Conservation (phyloP, 2,329 filamentous ascomycete genomes). For the Pleomassaria siparia region DNA sequence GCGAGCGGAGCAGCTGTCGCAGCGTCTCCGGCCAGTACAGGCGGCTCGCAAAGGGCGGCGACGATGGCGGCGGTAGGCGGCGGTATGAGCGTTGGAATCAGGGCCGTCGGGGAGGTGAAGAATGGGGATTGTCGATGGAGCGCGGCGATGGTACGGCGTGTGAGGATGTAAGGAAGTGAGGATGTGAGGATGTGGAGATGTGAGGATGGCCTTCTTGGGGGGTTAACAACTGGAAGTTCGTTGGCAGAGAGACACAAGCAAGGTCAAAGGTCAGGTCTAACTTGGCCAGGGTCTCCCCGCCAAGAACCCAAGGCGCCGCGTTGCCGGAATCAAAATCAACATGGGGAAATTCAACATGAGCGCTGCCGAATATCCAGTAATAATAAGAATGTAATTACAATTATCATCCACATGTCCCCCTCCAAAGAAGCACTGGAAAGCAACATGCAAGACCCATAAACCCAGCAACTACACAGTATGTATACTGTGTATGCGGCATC, state of each 20-base stretch:
- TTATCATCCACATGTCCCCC: too few species aligned
- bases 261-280: slow-evolving; percentile 21
- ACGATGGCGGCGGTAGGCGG: slow-evolving; percentile 13
- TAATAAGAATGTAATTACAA: too few species aligned
- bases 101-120: slow-evolving; percentile 7
- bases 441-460: too few species aligned
- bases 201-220: slow-evolving; percentile 3
- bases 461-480: too few species aligned
- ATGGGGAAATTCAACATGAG: too few species aligned
- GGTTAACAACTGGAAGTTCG: slow-evolving; percentile 4
- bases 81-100: slow-evolving; percentile 1
- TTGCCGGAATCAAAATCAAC: slow-evolving; percentile 15
- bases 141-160: background rate
- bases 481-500: too few species aligned
- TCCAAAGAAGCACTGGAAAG: too few species aligned
- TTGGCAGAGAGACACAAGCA: slow-evolving; percentile 19
- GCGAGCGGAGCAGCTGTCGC: slow-evolving; percentile 24
- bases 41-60: slow-evolving; percentile 16
- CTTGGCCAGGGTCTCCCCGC: slow-evolving; percentile 13
- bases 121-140: slow-evolving; percentile 11
- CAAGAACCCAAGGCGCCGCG: slow-evolving; percentile 4
- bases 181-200: too few species aligned
- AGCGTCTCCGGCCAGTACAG: slow-evolving; percentile 22
- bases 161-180: too few species aligned
- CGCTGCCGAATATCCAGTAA: too few species aligned